Evolutionary conservation across 2,329 filamentous ascomycete genomes (phyloP).

Genomic region (Aspergillus fijiensis): DNA sequence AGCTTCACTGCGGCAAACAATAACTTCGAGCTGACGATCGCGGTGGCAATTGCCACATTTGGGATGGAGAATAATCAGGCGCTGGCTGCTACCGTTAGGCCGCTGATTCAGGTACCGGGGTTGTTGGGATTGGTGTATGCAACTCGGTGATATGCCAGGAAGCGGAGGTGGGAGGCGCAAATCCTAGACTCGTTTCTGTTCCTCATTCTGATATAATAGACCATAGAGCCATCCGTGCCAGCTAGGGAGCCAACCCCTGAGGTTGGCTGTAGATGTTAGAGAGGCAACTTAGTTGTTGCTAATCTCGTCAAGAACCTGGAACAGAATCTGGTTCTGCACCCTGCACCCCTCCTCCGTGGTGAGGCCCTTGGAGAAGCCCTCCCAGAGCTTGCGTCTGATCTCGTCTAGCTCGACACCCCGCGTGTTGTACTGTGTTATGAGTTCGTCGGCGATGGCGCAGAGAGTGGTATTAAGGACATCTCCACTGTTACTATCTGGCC

Average conservation of each 20-base stretch:
- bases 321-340: slow-evolving; percentile 45
- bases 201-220: neutral
- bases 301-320: slow-evolving; percentile 42
- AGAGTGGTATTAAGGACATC: slow-evolving; percentile 36
- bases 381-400: slow-evolving; percentile 35
- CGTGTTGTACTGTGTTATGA: slow-evolving; percentile 41
- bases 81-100: slow-evolving; percentile 78
- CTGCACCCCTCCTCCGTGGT: slow-evolving; percentile 34
- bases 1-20: slow-evolving; percentile 90
- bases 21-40: slow-evolving; percentile 90
- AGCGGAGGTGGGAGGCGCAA: slow-evolving; percentile 25
- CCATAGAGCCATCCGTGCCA: no score
- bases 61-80: slow-evolving; percentile 77
- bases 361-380: slow-evolving; percentile 33
- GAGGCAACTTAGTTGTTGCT: slow-evolving; percentile 26
- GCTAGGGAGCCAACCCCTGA: neutral
- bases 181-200: neutral
- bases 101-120: slow-evolving; percentile 83
- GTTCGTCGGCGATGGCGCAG: slow-evolving; percentile 40
- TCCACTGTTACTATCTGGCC: slow-evolving; percentile 23
- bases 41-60: slow-evolving; percentile 79
- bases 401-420: slow-evolving; percentile 36
- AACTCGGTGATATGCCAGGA: slow-evolving; percentile 46
- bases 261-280: neutral
- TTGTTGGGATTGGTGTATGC: slow-evolving; percentile 74